Conservation (phyloP, 148 eudicot genomes). For the Rhododendron ferrugineum region DNA sequence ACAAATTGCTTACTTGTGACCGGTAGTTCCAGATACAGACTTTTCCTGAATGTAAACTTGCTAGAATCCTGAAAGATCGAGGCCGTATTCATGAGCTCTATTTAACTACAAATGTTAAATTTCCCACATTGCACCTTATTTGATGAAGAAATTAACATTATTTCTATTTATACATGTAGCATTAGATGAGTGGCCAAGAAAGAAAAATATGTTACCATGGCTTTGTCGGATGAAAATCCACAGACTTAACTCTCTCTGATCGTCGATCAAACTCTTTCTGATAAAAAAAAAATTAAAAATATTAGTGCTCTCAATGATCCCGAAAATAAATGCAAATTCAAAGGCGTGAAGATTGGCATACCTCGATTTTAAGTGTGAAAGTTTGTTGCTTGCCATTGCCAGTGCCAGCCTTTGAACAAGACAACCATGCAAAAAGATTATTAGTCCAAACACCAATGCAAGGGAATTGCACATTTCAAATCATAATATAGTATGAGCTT, state of each 20-base stretch:
- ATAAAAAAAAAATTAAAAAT: background rate
- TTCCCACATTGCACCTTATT: too few relatives aligned
- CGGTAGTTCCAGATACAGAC: constrained; percentile 68
- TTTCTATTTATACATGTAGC: background rate
- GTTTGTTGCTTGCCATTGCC: background rate
- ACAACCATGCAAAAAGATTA: background rate
- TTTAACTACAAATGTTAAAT: background rate
- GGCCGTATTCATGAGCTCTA: background rate
- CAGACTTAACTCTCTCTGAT: constrained; percentile 62
- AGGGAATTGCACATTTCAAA: background rate
- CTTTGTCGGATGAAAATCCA: constrained; percentile 63
- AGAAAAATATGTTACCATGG: constrained; percentile 42
- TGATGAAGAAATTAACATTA: too few relatives aligned
- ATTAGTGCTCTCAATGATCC: background rate
- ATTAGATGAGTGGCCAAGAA: background rate
- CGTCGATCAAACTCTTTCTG: constrained; percentile 56
- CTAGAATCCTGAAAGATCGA: constrained; percentile 44
- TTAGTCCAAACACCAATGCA: background rate
- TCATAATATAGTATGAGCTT: background rate
- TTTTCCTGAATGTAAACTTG: constrained; percentile 57
- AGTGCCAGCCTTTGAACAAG: background rate
- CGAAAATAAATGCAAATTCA: background rate
- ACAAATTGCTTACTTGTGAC: constrained; percentile 35
- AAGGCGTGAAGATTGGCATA: background rate
- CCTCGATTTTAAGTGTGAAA: constrained; percentile 45